Conservation (phyloP, 805 yeast genomes). For the Kodamaea restingae region DNA sequence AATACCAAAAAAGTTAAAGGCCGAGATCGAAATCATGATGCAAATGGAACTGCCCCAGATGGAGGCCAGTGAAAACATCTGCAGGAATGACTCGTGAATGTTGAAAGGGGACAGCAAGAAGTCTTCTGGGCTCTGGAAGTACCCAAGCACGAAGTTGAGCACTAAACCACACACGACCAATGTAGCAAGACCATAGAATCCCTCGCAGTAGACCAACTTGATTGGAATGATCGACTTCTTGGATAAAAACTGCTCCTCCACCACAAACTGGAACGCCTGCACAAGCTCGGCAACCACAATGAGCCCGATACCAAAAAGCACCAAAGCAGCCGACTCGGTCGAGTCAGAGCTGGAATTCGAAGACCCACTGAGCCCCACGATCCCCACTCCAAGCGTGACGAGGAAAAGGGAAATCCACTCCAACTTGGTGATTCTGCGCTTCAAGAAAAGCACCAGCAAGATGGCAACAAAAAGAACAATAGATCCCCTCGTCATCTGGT, state of each 20-base stretch:
- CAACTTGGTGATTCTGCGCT: slow-evolving; percentile 48
- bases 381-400: slow-evolving; percentile 64
- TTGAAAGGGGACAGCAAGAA: slow-evolving; percentile 54
- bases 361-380: slow-evolving; percentile 72
- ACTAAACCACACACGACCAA: slow-evolving; percentile 44
- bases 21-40: slow-evolving; percentile 69
- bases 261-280: slow-evolving; percentile 73
- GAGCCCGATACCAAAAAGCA: slow-evolving; percentile 53
- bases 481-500: slow-evolving; percentile 84
- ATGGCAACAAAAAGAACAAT: slow-evolving; percentile 72
- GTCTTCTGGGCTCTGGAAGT: slow-evolving; percentile 22
- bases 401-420: slow-evolving; percentile 67
- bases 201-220: slow-evolving; percentile 69
- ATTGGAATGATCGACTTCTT: slow-evolving; percentile 55
- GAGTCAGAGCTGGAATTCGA: slow-evolving; percentile 17
- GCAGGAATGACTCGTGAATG: slow-evolving; percentile 44
- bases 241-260: slow-evolving; percentile 65
- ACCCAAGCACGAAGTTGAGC: slow-evolving; percentile 40
- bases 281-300: slow-evolving; percentile 61
- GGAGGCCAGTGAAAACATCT: slow-evolving; percentile 41
- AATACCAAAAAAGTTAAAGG: slow-evolving; percentile 71
- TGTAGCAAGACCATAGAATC: slow-evolving; percentile 55
- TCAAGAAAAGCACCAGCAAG: slow-evolving; percentile 60
- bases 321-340: slow-evolving; percentile 20
- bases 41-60: slow-evolving; percentile 53